Conservation (phyloP, 345 rosid species). For the Eucalyptus polybractea region DNA sequence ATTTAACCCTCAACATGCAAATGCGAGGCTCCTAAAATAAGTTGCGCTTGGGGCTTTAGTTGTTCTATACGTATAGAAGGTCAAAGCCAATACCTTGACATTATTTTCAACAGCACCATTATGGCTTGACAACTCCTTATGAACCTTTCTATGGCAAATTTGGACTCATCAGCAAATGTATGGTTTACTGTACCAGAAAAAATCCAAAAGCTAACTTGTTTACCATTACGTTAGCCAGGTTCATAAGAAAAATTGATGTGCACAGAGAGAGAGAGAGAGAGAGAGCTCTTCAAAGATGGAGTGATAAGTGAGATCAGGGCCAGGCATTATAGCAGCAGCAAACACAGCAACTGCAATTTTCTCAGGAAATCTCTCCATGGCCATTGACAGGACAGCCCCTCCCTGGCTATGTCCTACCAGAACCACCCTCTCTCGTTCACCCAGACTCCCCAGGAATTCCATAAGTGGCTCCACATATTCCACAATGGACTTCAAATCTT, state of each 20-base stretch:
- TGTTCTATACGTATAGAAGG: no score
- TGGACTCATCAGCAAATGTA: not conserved
- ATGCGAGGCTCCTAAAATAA: no score
- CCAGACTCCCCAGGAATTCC: constrained; percentile 5
- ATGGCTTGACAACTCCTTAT: not conserved
- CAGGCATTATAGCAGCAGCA: constrained; percentile 17
- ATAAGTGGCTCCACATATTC: constrained; percentile 12
- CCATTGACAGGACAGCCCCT: constrained; percentile 9
- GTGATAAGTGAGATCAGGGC: not conserved
- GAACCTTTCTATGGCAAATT: not conserved
- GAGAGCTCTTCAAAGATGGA: constrained; percentile 7
- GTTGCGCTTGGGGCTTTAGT: no score
- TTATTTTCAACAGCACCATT: no score
- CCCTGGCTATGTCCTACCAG: constrained; percentile 29
- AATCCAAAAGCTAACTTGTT: not conserved
- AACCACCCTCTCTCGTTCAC: constrained; percentile 11
- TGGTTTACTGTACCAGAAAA: not conserved
- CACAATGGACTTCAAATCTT: not conserved
- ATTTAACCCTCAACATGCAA: no score
- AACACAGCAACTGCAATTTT: constrained; percentile 11
- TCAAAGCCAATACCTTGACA: no score
- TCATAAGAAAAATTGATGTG: not conserved
- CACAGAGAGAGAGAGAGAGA: not conserved
- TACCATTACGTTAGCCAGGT: not conserved
- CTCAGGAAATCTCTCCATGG: constrained; percentile 17